These are phyloP conservation scores for Wickerhamomyces sp. DNA, from an alignment of 1,139 yeast genomes.

Conservation along the genomic window DNA sequence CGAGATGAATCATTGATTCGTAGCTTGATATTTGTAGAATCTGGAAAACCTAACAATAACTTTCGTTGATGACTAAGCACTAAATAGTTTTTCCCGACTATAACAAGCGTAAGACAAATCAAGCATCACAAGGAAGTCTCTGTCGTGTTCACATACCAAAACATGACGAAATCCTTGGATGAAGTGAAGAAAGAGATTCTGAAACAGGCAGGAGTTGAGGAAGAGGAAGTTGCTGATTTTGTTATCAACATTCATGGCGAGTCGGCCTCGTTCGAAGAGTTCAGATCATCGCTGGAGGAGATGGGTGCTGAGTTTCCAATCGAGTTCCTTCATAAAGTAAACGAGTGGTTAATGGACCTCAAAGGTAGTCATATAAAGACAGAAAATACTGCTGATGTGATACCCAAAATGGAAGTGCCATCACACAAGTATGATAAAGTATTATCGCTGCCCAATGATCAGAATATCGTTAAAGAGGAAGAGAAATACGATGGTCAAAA, in stretches of 20 bases:
- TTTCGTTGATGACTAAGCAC: too few species aligned
- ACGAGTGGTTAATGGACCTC: constrained; percentile 7
- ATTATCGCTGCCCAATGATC: constrained; percentile 11
- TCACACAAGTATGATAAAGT: neutral
- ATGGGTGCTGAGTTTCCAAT: constrained; percentile 62
- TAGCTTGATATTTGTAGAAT: too few species aligned
- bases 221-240: constrained; percentile 52
- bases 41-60: too few species aligned
- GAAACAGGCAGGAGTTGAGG: constrained; percentile 28
- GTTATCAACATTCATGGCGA: constrained; percentile 44
- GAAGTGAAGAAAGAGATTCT: constrained; percentile 10
- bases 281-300: constrained; percentile 39
- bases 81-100: too few species aligned
- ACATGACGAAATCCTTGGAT: constrained; percentile 2
- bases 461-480: constrained; percentile 12
- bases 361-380: constrained; percentile 5
- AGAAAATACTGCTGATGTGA: constrained; percentile 1
- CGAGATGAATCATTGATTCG: too few species aligned
- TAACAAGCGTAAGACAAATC: too few species aligned
- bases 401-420: constrained; percentile 7
- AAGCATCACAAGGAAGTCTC: too few species aligned
- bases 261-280: constrained; percentile 31
- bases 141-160: too few species aligned
- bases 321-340: constrained; percentile 15
- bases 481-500: constrained; percentile 4